Base-by-base conservation (phyloP, 805 yeast species). In the Metschnikowia anglica region DNA sequence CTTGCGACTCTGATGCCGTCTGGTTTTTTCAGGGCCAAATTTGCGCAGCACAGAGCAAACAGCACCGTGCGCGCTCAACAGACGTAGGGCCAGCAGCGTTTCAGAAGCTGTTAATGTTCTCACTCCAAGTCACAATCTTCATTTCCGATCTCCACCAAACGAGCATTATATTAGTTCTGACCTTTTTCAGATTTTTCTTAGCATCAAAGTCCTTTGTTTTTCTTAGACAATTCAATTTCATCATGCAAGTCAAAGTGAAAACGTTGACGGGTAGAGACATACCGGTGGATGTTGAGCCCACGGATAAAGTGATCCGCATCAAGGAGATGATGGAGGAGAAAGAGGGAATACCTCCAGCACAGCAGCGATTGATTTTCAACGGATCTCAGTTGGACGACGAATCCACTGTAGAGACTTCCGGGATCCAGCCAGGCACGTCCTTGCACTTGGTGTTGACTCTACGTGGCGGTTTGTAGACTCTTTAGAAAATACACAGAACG, bases 331-430 rank as follows among this genome's bases (percentile, higher is more conserved):
- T 91, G 70, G 98, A 93, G 63, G 97, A 91, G 59, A 88, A 88
- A 56, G 98, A 91, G 62, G 99, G 98, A 2, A 91, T 91, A 43
- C 97, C 98, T 2, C 97, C 98, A 9, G 81, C 86, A 23, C 99
- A 91, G 67, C 99, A 93, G 66, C 79, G 96, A 53, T 79, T 91
- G 52, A 83, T 91, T 56, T 88, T 78, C 66, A 82, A 85, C 43
- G 99, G 99, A 16, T 86, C 88, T 53, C 97, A 91, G 69, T 77
- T 91, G 84, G 84, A 85, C 53, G 98, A 91, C 60, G 86, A 84
- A 17, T 73, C 79, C 55, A 79, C 93, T 1, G 80, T 88, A 5
- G 79, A 73, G 36, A 79, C 75, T 41, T 83, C 86, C 48, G 86
- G 87, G n/a, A 76, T 91, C 29, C 80, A 73, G 41, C 85, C 95